phyloP scores from a whole-genome alignment of 2,329 filamentous ascomycete species.

The Phyllosticta ampelicida region DNA sequence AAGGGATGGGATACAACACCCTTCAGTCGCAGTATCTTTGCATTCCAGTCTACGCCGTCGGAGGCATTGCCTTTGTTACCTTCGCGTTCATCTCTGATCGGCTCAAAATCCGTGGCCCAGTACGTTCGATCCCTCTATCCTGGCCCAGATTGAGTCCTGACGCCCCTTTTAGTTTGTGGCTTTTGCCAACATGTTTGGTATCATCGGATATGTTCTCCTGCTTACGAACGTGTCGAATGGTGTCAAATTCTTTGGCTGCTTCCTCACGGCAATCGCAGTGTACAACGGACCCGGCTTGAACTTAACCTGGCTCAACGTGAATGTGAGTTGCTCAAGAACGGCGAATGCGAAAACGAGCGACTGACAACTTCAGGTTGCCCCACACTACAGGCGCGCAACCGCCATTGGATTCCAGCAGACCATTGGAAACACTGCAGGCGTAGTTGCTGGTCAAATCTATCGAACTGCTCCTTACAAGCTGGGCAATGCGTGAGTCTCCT shows the following conservation, averaged over 20 bases:
- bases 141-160: background rate
- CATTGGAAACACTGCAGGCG: constrained; percentile 38
- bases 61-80: constrained; percentile 35
- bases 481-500: constrained; percentile 2
- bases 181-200: constrained; percentile 13
- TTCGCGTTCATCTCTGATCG: constrained; percentile 40
- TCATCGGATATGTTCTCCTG: constrained; percentile 17
- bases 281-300: constrained; percentile 32
- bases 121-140: background rate
- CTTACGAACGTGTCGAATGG: constrained; percentile 3
- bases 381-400: constrained; percentile 39
- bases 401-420: constrained; percentile 38
- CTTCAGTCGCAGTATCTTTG: constrained; percentile 44
- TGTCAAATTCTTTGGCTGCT: constrained; percentile 18
- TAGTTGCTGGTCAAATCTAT: constrained; percentile 39
- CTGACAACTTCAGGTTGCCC: constrained; percentile 18
- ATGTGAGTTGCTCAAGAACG: constrained; percentile 19
- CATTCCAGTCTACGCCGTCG: constrained; percentile 46
- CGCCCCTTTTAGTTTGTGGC: constrained; percentile 9
- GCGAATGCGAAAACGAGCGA: background rate
- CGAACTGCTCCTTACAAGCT: constrained; percentile 15
- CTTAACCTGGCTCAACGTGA: constrained; percentile 39
- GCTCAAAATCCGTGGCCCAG: constrained; percentile 14
- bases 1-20: constrained; percentile 41
- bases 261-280: constrained; percentile 17